Conservation (phyloP, 148 eudicot genomes). For the Silene latifolia region DNA sequence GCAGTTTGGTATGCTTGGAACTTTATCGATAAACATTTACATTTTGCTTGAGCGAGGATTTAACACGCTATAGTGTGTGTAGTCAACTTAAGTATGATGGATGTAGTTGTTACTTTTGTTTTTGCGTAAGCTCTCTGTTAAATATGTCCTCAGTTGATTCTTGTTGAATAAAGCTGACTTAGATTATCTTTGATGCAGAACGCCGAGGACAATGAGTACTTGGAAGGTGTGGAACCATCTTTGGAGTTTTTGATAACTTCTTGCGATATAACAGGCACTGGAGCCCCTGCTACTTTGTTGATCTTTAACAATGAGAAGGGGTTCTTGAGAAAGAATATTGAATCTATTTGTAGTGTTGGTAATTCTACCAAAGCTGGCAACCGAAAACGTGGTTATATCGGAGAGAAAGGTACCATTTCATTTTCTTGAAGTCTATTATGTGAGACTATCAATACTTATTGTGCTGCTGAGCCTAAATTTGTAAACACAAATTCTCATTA, state of each 20-base stretch:
- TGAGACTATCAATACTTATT: neutral
- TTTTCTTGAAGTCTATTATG: neutral
- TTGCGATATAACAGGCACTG: slow-evolving; percentile 52
- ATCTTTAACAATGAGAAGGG: slow-evolving; percentile 69
- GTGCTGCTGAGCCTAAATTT: neutral
- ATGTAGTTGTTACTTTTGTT: neutral
- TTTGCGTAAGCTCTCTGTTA: neutral
- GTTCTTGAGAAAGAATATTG: slow-evolving; percentile 50
- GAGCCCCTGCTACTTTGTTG: slow-evolving; percentile 58
- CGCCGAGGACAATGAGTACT: slow-evolving; percentile 75
- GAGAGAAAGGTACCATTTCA: slow-evolving; percentile 56
- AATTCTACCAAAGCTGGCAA: slow-evolving; percentile 68
- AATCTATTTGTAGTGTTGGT: slow-evolving; percentile 64
- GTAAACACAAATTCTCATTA: too few species aligned
- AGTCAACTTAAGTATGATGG: neutral
- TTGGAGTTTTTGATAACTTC: slow-evolving; percentile 64
- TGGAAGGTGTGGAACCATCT: slow-evolving; percentile 52
- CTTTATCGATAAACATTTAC: neutral
- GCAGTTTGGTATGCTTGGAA: neutral
- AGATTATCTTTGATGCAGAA: slow-evolving; percentile 36
- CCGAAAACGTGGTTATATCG: slow-evolving; percentile 60
- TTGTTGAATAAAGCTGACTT: neutral
- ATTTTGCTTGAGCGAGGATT: too few species aligned
- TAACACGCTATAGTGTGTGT: too few species aligned
- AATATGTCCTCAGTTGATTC: neutral